Conservation (phyloP, 306 rosid genomes). For the Fragaria ananassa region DNA sequence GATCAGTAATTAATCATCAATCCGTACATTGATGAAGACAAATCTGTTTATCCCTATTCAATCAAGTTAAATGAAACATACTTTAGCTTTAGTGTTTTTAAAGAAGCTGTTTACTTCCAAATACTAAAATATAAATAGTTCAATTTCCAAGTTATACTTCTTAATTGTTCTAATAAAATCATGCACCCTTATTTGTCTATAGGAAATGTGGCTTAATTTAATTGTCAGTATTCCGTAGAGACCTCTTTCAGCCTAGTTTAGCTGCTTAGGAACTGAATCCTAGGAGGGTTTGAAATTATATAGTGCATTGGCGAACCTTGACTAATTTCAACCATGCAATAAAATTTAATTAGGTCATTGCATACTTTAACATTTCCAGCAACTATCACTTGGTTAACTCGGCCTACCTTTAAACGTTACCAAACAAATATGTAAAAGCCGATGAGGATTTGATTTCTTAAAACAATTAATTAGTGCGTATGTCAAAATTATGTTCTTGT, state of each 20-base stretch:
- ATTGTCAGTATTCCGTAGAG: neutral
- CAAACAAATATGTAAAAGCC: neutral
- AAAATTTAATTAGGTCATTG: neutral
- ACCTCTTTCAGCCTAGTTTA: neutral
- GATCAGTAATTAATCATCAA: neutral
- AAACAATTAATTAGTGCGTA: no score
- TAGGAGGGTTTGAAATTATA: neutral
- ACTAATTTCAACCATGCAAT: neutral
- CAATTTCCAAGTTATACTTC: conserved; percentile 15
- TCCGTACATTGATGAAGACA: conserved; percentile 30
- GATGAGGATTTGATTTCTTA: no score
- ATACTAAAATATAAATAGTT: neutral
- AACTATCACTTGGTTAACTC: neutral
- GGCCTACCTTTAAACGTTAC: no score
- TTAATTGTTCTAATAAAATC: neutral
- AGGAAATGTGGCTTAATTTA: neutral
- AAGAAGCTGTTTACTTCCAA: neutral
- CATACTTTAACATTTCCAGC: neutral
- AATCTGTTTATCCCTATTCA: conserved; percentile 2
- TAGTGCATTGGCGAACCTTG: neutral
- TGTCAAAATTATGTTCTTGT: neutral
- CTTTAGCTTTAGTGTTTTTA: neutral
- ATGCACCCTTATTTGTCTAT: conserved; percentile 10
- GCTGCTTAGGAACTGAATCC: conserved; percentile 21
- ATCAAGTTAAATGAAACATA: conserved; percentile 8